A percentile compares a stretch with the other conserved stretches of the same genome.
Conservation (phyloP, 768 basidiomycete species). For the Suillus weaverae region DNA sequence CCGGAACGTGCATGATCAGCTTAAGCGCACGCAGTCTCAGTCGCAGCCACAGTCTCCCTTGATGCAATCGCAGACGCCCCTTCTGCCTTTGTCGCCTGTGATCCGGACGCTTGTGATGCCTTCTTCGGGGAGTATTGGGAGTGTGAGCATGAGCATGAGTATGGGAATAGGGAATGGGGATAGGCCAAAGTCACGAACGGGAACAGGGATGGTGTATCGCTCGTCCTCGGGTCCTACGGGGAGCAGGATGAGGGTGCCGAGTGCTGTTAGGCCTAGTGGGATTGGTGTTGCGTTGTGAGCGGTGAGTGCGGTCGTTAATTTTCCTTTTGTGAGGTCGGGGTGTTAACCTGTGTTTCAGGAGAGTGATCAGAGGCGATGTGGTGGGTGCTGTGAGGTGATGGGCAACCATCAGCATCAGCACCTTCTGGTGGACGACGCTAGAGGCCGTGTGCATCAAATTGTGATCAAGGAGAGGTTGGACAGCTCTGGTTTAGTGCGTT, state of each 20-base stretch:
- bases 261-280: conserved; percentile 1
- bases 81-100: conserved; percentile 17
- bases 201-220: conserved; percentile 70
- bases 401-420: neutral
- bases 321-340: neutral
- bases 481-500: neutral
- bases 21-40: conserved; percentile 25
- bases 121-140: neutral
- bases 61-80: conserved; percentile 14
- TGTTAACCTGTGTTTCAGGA: neutral
- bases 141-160: neutral
- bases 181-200: conserved; percentile 57
- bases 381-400: neutral
- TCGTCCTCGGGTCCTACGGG: conserved; percentile 24
- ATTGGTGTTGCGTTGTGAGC: conserved; percentile 4
- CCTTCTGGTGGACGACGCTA: neutral
- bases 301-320: neutral
- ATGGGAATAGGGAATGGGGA: conserved; percentile 10
- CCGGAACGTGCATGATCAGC: conserved; percentile 35
- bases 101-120: conserved; percentile 17
- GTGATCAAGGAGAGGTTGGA: neutral
- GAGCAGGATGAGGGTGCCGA: conserved; percentile 40
- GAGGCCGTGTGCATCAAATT: neutral
- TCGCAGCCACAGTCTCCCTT: conserved; percentile 20
- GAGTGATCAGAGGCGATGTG: neutral